phyloP scores from a whole-genome alignment of 352 stramenopile genomes.

The Saprolegnia diclina region DNA sequence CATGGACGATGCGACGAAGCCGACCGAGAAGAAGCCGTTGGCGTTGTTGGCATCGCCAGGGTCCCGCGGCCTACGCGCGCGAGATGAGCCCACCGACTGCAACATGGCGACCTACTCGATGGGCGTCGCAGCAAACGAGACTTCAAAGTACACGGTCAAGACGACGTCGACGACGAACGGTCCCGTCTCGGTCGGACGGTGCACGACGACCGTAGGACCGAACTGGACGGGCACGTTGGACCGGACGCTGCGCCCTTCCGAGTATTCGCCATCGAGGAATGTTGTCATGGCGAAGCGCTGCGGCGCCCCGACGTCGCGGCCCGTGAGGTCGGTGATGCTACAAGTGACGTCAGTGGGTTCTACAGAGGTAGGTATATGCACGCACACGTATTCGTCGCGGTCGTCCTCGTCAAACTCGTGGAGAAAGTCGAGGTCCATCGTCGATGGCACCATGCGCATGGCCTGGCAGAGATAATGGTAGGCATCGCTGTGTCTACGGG shows the following conservation, averaged over 20 bases:
- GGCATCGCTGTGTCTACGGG: background rate
- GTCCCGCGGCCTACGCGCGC: background rate
- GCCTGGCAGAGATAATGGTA: conserved; percentile 20
- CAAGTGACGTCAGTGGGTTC: background rate
- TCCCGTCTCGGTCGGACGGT: background rate
- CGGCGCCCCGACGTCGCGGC: background rate
- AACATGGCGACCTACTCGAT: background rate
- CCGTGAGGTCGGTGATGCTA: background rate
- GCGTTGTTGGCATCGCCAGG: conserved; percentile 20
- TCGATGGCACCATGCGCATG: background rate
- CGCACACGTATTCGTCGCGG: background rate
- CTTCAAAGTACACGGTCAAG: conserved; percentile 66
- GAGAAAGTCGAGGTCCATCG: background rate
- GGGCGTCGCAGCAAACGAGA: conserved; percentile 41
- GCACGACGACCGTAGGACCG: conserved; percentile 29
- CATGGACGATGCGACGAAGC: conserved; percentile 44
- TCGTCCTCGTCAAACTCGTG: background rate
- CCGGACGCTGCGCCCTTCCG: conserved; percentile 50
- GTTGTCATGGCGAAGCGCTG: background rate
- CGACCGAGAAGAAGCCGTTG: conserved; percentile 58
- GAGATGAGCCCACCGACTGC: background rate
- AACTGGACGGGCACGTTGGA: conserved; percentile 61
- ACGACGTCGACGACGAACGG: conserved; percentile 41
- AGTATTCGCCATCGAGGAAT: background rate
- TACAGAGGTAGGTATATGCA: background rate